Evolutionary conservation across 257 asterid genomes (phyloP).

Genomic region (Misopates orontium): DNA sequence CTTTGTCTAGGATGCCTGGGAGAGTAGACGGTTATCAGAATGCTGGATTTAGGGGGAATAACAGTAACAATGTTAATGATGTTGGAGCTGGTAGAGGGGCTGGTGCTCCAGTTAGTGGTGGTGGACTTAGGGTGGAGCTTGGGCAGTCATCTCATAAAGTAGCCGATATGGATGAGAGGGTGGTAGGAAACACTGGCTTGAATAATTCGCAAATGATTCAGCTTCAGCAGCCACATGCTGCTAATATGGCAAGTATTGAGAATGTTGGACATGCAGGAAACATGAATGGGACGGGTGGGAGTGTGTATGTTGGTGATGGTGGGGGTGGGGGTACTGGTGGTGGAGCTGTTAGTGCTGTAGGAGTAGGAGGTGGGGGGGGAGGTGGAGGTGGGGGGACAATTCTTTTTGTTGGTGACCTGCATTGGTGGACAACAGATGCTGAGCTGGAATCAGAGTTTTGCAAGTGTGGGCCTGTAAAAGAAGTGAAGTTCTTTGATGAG

Average conservation of each 20-base stretch:
- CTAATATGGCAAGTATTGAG: slow-evolving; percentile 25
- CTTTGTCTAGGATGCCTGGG: slow-evolving; percentile 32
- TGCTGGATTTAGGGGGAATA: slow-evolving; percentile 41
- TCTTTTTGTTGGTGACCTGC: slow-evolving; percentile 60
- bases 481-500: slow-evolving; percentile 57
- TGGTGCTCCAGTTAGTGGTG: slow-evolving; percentile 38
- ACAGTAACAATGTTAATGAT: slow-evolving; percentile 23
- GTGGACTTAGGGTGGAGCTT: slow-evolving; percentile 42
- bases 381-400: slow-evolving; percentile 50
- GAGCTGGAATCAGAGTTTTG: slow-evolving; percentile 52
- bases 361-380: slow-evolving; percentile 32
- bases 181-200: slow-evolving; percentile 21
- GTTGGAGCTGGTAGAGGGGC: slow-evolving; percentile 39
- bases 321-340: slow-evolving; percentile 32
- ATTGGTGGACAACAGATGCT: slow-evolving; percentile 66
- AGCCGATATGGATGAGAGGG: slow-evolving; percentile 32
- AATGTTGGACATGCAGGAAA: slow-evolving; percentile 27
- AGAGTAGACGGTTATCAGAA: slow-evolving; percentile 41
- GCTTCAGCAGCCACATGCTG: slow-evolving; percentile 28
- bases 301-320: slow-evolving; percentile 29
- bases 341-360: slow-evolving; percentile 42
- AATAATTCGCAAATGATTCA: slow-evolving; percentile 34
- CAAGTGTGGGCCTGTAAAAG: slow-evolving; percentile 52
- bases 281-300: slow-evolving; percentile 40
- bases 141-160: slow-evolving; percentile 33